phyloP scores from a whole-genome alignment of 345 rosid species.

The Toxicodendron radicans region DNA sequence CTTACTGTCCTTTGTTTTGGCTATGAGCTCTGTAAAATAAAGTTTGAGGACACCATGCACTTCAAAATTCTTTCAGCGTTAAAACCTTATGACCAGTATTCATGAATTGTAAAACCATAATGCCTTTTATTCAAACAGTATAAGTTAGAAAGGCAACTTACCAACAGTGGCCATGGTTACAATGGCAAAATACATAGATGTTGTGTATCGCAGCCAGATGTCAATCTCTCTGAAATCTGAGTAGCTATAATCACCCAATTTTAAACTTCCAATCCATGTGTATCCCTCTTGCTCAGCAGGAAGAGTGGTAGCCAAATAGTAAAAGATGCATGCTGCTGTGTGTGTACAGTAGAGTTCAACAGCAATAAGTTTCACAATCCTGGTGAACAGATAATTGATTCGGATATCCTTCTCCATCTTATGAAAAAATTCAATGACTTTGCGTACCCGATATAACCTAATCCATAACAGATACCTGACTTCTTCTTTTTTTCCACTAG shows the following conservation, averaged over 20 bases:
- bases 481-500: constrained; percentile 54
- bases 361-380: constrained; percentile 69
- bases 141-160: constrained; percentile 32
- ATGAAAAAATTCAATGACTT: constrained; percentile 49
- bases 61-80: background rate
- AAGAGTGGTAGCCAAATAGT: constrained; percentile 77
- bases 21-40: background rate
- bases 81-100: too few species aligned
- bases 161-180: constrained; percentile 94
- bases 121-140: background rate
- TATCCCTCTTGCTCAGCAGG: constrained; percentile 65
- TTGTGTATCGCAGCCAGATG: constrained; percentile 76
- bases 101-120: background rate
- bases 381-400: constrained; percentile 67
- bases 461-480: constrained; percentile 82
- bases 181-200: constrained; percentile 80
- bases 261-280: constrained; percentile 91
- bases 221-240: constrained; percentile 70
- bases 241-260: constrained; percentile 76
- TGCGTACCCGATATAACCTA: constrained; percentile 68
- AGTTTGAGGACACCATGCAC: background rate
- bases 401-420: constrained; percentile 75
- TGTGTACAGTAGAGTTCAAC: constrained; percentile 88
- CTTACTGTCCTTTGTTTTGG: background rate
- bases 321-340: constrained; percentile 89